Evolutionary conservation across 2,329 filamentous ascomycete species (phyloP).

Genomic region (Fusarium bulbicola): DNA sequence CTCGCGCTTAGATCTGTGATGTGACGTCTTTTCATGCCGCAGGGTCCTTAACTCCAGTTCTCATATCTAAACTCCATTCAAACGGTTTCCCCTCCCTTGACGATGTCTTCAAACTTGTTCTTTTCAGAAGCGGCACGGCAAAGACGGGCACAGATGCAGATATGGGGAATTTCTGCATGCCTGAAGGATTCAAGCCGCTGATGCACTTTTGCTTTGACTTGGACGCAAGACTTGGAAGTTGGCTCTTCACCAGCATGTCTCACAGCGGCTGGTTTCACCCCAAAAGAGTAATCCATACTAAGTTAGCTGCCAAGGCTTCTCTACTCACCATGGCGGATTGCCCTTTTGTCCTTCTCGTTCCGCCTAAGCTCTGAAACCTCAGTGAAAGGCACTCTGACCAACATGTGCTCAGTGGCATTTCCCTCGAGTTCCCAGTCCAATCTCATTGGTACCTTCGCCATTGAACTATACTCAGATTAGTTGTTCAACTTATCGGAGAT

Average conservation of each 20-base stretch:
- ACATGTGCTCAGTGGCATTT: background rate
- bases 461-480: background rate
- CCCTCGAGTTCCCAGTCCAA: background rate
- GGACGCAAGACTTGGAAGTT: background rate
- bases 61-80: conserved; percentile 27
- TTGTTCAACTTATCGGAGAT: background rate
- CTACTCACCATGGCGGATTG: background rate
- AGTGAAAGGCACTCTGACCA: background rate
- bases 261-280: conserved; percentile 15
- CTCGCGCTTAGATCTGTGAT: conserved; percentile 13
- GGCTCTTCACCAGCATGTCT: background rate
- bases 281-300: background rate
- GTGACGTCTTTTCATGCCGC: conserved; percentile 23
- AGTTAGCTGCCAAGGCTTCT: background rate
- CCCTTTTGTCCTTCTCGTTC: background rate
- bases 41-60: conserved; percentile 18
- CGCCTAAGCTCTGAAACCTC: background rate
- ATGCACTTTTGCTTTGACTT: conserved; percentile 9
- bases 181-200: conserved; percentile 19
- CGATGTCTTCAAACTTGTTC: background rate
- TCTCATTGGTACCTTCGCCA: background rate
- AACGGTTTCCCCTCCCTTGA: background rate
- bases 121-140: background rate
- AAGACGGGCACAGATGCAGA: background rate
- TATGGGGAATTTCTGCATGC: background rate